Evolutionary conservation across 2,329 filamentous ascomycete species (phyloP).

Genomic region (Fusarium sp.): DNA sequence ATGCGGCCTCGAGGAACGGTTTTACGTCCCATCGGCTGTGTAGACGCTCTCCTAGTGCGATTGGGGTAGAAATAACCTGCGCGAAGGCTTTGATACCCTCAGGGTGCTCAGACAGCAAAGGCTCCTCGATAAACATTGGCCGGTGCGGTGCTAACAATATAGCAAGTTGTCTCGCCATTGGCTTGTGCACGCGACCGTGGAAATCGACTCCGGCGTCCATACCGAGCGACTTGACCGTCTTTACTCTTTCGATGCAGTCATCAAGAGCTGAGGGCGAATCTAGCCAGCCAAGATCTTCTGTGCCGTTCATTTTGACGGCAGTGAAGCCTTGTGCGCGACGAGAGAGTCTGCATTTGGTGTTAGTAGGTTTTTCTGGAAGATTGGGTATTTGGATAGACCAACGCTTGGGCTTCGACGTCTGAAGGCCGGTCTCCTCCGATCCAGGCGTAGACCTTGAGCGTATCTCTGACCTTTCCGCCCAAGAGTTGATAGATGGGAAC

Average conservation of each 20-base stretch:
- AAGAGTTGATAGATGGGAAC: conserved; percentile 82
- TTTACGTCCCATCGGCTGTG: conserved; percentile 83
- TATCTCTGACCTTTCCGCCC: conserved; percentile 80
- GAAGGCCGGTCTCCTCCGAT: conserved; percentile 81
- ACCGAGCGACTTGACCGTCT: conserved; percentile 77
- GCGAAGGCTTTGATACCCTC: conserved; percentile 69
- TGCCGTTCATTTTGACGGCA: conserved; percentile 85
- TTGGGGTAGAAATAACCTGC: conserved; percentile 65
- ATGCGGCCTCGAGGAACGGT: conserved; percentile 77
- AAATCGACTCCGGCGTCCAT: conserved; percentile 84
- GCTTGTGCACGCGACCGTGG: conserved; percentile 82
- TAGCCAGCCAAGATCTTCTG: conserved; percentile 82
- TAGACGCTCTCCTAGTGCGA: conserved; percentile 81
- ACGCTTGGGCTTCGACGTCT: conserved; percentile 77
- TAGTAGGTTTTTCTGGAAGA: not conserved
- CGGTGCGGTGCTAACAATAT: conserved; percentile 76
- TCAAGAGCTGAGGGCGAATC: conserved; percentile 78
- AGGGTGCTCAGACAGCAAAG: conserved; percentile 77
- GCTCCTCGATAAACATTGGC: conserved; percentile 85
- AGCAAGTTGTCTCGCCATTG: conserved; percentile 86
- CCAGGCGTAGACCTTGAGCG: conserved; percentile 83
- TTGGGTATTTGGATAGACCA: conserved; percentile 43
- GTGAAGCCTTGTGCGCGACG: conserved; percentile 75
- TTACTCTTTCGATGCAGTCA: conserved; percentile 76
- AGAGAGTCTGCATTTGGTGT: conserved; percentile 56